A percentile compares a stretch with the other conserved stretches of the same genome.
These are phyloP conservation scores for Eimeria falciformis DNA, from an alignment of 169 alveolate genomes.

Conservation along the genomic window DNA sequence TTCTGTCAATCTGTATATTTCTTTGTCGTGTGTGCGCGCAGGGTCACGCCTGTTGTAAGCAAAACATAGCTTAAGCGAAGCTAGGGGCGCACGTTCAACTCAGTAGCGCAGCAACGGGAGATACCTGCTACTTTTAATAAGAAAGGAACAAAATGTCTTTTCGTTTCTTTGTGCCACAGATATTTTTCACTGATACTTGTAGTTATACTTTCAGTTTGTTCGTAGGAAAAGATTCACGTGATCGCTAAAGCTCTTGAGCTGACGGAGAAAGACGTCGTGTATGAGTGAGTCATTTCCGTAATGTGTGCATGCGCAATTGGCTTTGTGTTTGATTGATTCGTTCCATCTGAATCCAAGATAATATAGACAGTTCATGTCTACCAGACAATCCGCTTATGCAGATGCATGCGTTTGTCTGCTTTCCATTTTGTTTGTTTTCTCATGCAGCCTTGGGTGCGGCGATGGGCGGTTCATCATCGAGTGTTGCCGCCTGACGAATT, in stretches of 20 bases:
- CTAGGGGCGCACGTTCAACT: no score
- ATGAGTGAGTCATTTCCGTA: constrained; percentile 65
- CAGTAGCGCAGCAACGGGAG: no score
- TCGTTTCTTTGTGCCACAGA: neutral
- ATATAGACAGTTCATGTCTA: neutral
- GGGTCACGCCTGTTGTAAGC: constrained; percentile 65
- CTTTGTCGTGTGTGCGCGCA: neutral
- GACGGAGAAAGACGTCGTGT: constrained; percentile 61
- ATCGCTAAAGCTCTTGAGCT: constrained; percentile 11
- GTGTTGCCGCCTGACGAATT: constrained; percentile 48
- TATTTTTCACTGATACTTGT: neutral
- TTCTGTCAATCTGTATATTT: no score
- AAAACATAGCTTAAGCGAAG: neutral
- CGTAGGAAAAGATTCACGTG: constrained; percentile 32
- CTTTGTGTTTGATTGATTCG: neutral
- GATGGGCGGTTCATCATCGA: constrained; percentile 74
- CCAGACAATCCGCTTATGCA: neutral
- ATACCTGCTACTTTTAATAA: no score
- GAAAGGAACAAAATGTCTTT: no score
- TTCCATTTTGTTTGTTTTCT: neutral
- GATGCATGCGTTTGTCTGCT: neutral
- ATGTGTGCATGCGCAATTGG: no score
- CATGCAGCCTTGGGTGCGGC: constrained; percentile 74
- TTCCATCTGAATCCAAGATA: neutral
- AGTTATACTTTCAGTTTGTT: neutral